Conservation (phyloP, 768 basidiomycete genomes). For the Lactarius trivialis region DNA sequence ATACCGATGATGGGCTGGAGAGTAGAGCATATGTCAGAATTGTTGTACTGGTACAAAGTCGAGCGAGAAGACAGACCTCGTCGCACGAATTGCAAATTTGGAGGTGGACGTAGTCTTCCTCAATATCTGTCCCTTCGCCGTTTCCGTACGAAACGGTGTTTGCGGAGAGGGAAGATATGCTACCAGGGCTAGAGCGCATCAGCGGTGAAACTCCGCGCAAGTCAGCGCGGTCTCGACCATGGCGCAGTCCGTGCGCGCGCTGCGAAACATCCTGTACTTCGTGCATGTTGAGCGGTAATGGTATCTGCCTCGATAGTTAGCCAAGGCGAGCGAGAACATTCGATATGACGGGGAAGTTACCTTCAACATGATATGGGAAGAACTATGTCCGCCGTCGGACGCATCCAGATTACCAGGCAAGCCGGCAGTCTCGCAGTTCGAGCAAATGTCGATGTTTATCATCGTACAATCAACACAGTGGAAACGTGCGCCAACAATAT, state of each 20-base stretch:
- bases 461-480: conserved; percentile 76
- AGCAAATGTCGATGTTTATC: conserved; percentile 62
- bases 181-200: conserved; percentile 21
- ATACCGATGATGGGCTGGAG: conserved; percentile 64
- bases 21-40: not conserved
- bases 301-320: conserved; percentile 52
- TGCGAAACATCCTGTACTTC: conserved; percentile 56
- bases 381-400: conserved; percentile 68
- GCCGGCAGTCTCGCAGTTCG: conserved; percentile 82
- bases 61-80: conserved; percentile 1
- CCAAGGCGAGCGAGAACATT: not conserved
- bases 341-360: conserved; percentile 34
- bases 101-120: conserved; percentile 14
- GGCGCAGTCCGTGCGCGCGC: conserved; percentile 15
- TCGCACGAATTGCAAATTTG: conserved; percentile 18
- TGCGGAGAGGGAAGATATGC: conserved; percentile 12
- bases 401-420: conserved; percentile 78
- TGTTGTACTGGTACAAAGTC: not conserved
- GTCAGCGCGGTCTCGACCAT: conserved; percentile 6
- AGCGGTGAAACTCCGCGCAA: conserved; percentile 3
- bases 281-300: conserved; percentile 66
- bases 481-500: conserved; percentile 88
- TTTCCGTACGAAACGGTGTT: conserved; percentile 11
- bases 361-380: conserved; percentile 93
- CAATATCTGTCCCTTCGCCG: not conserved